phyloP scores from a whole-genome alignment of 2,329 filamentous ascomycete genomes.

The Drechmeria coniospora region DNA sequence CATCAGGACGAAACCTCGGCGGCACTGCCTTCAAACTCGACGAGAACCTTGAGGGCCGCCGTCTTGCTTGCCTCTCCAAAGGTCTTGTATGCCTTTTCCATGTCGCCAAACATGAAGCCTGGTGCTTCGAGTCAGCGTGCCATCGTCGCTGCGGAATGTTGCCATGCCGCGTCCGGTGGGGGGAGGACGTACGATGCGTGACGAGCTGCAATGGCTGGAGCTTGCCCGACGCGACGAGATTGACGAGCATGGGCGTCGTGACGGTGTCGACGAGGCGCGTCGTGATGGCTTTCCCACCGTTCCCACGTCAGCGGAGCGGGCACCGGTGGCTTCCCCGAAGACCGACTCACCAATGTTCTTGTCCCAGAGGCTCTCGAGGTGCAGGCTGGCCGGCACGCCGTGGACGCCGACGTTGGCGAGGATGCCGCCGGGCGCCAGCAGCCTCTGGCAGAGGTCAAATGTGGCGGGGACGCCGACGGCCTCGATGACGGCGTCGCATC shows the following conservation, averaged over 20 bases:
- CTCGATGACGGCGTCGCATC: slow-evolving; percentile 42
- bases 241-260: slow-evolving; percentile 32
- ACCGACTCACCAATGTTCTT: slow-evolving; percentile 33
- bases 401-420: slow-evolving; percentile 45
- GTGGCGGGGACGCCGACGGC: slow-evolving; percentile 38
- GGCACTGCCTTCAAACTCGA: too few species aligned
- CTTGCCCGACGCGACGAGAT: slow-evolving; percentile 24
- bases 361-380: slow-evolving; percentile 38
- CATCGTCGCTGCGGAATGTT: neutral
- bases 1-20: too few species aligned
- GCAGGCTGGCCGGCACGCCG: slow-evolving; percentile 33
- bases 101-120: slow-evolving; percentile 26
- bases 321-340: neutral
- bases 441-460: slow-evolving; percentile 35
- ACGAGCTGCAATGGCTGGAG: slow-evolving; percentile 26
- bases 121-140: slow-evolving; percentile 2
- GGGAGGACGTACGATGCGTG: slow-evolving; percentile 23
- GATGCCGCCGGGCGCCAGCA: slow-evolving; percentile 35
- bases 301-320: neutral
- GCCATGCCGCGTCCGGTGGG: neutral
- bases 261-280: slow-evolving; percentile 30
- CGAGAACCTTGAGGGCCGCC: slow-evolving; percentile 27
- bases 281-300: slow-evolving; percentile 21
- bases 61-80: slow-evolving; percentile 26
- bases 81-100: slow-evolving; percentile 26